phyloP scores from a whole-genome alignment of 257 asterid species.

The Jacaranda mimosifolia region DNA sequence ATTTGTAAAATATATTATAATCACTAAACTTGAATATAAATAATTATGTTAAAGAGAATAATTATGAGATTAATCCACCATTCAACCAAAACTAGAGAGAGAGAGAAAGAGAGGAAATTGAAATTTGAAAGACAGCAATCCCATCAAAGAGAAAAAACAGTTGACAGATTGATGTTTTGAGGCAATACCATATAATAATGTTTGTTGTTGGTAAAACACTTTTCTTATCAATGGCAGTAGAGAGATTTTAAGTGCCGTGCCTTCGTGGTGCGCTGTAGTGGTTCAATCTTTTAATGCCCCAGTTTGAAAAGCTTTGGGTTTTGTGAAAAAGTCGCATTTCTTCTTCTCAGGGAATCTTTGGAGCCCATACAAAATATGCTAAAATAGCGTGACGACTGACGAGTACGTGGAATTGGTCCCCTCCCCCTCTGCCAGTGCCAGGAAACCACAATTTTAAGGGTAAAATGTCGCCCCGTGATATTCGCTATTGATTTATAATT shows the following conservation, averaged over 20 bases:
- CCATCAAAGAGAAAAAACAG: slow-evolving; percentile 29
- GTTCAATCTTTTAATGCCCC: background rate
- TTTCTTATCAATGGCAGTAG: slow-evolving; percentile 14
- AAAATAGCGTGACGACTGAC: slow-evolving; percentile 34
- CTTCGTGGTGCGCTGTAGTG: background rate
- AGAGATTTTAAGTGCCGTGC: background rate
- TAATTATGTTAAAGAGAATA: too few species aligned
- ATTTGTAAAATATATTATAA: too few species aligned
- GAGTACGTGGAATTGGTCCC: slow-evolving; percentile 52
- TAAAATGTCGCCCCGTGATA: too few species aligned
- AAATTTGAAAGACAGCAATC: slow-evolving; percentile 46
- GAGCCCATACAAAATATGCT: slow-evolving; percentile 3
- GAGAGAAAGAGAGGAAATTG: slow-evolving; percentile 36
- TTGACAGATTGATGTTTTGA: slow-evolving; percentile 44
- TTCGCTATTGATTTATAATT: too few species aligned
- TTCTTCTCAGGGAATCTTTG: slow-evolving; percentile 46
- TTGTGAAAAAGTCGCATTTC: background rate
- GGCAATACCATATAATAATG: slow-evolving; percentile 35
- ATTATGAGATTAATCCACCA: too few species aligned
- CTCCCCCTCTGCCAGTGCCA: too few species aligned
- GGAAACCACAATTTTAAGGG: too few species aligned
- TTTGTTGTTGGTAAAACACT: slow-evolving; percentile 43
- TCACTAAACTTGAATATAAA: too few species aligned
- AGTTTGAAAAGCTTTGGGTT: slow-evolving; percentile 9
- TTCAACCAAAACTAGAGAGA: background rate